Evolutionary conservation across 768 basidiomycete species (phyloP).

Genomic region (Boletus sp.): DNA sequence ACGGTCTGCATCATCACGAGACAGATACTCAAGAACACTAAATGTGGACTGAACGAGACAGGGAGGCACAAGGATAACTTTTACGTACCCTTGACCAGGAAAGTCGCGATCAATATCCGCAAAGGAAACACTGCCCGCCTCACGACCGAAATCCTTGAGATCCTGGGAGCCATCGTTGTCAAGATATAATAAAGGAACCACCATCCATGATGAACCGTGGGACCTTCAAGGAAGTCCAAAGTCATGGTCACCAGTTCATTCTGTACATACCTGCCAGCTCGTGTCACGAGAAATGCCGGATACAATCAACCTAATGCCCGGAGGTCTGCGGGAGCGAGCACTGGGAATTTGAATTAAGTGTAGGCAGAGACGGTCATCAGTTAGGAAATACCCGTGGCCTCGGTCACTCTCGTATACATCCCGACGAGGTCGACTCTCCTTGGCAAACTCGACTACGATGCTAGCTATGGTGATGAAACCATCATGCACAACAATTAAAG

Average conservation of each 20-base stretch:
- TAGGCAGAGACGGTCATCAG: background rate
- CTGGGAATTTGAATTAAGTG: constrained; percentile 34
- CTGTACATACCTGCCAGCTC: constrained; percentile 92
- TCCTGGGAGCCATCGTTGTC: constrained; percentile 60
- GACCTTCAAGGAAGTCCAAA: constrained; percentile 16
- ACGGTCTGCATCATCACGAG: constrained; percentile 86
- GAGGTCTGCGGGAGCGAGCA: constrained; percentile 69
- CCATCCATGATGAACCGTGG: constrained; percentile 16
- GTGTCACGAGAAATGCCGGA: constrained; percentile 90
- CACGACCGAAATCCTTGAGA: constrained; percentile 95
- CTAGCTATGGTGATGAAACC: constrained; percentile 37
- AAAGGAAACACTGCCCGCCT: constrained; percentile 89
- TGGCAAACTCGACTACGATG: constrained; percentile 94
- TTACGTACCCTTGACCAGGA: constrained; percentile 80
- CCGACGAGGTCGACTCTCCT: constrained; percentile 84
- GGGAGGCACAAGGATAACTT: background rate
- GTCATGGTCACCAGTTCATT: background rate
- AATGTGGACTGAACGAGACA: constrained; percentile 1
- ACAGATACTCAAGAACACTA: constrained; percentile 89
- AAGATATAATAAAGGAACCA: constrained; percentile 11
- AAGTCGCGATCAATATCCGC: constrained; percentile 90
- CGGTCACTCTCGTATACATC: constrained; percentile 64
- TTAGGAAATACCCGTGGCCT: constrained; percentile 48
- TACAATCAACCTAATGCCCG: constrained; percentile 81
- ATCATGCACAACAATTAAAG: background rate